phyloP scores from a whole-genome alignment of 768 basidiomycete genomes.

The Rhodotorula toruloides region DNA sequence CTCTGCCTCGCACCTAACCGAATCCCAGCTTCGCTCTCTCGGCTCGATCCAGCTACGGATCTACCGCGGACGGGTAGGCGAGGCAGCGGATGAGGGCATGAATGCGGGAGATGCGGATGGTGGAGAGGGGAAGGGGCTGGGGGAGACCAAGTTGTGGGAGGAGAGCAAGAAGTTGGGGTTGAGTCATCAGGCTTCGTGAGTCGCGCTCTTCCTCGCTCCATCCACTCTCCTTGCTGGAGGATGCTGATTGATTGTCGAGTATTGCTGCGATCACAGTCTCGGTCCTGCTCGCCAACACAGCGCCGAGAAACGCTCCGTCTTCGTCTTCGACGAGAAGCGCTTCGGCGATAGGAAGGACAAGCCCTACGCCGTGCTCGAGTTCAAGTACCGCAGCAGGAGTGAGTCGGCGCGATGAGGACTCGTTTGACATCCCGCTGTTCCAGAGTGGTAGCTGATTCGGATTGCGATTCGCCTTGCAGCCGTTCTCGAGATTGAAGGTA shows the following conservation, averaged over 20 bases:
- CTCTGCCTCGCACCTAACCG: neutral
- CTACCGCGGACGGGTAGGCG: slow-evolving; percentile 1
- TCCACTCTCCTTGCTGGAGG: neutral
- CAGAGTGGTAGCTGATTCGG: too few relatives aligned
- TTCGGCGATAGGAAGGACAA: neutral
- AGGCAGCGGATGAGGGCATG: too few relatives aligned
- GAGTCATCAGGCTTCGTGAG: slow-evolving; percentile 7
- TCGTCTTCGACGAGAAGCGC: neutral
- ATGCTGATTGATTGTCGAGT: neutral
- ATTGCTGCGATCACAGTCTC: neutral
- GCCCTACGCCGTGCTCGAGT: neutral
- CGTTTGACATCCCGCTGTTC: too few relatives aligned
- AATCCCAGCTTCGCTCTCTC: neutral
- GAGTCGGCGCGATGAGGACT: too few relatives aligned
- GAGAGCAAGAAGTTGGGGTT: slow-evolving; percentile 9
- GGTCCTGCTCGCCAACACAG: neutral
- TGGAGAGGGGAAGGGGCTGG: neutral
- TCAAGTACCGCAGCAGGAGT: neutral
- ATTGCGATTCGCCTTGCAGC: too few relatives aligned
- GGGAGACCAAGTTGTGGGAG: neutral
- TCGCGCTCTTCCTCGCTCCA: neutral
- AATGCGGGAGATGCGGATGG: neutral
- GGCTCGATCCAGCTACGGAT: slow-evolving; percentile 4
- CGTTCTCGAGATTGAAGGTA: too few relatives aligned
- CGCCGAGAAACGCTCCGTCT: neutral